These are phyloP conservation scores for Singerocomus rubriflavus DNA, from an alignment of 1,284 basidiomycete genomes.

Conservation along the genomic window DNA sequence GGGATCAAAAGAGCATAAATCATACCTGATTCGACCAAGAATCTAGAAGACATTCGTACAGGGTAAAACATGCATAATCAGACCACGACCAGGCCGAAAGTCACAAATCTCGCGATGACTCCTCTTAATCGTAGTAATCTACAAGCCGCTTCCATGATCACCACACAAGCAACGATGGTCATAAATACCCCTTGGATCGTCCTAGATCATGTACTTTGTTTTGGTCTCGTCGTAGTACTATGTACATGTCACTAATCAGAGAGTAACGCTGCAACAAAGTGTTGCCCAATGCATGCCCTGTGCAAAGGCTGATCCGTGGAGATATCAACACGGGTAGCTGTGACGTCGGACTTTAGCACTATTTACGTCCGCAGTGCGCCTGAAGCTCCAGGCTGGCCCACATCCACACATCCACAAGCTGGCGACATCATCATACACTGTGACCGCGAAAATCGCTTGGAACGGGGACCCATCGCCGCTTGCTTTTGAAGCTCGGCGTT, in stretches of 20 bases:
- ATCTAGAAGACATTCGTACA: slow-evolving; percentile 48
- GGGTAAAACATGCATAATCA: slow-evolving; percentile 95
- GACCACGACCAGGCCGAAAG: slow-evolving; percentile 90
- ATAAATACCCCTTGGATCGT: slow-evolving; percentile 76
- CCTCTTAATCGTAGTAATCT: slow-evolving; percentile 59
- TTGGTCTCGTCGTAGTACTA: slow-evolving; percentile 87
- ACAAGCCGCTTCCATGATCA: slow-evolving; percentile 85
- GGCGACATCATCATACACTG: neutral
- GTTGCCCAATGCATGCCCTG: neutral
- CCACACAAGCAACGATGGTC: slow-evolving; percentile 95
- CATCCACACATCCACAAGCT: neutral
- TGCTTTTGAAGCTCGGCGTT: neutral
- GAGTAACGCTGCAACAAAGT: neutral
- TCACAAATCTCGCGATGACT: slow-evolving; percentile 72
- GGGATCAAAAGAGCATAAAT: neutral
- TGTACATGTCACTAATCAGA: slow-evolving; percentile 55
- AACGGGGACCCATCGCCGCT: neutral
- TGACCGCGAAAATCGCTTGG: neutral
- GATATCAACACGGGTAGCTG: neutral
- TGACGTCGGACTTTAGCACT: neutral
- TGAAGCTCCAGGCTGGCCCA: neutral
- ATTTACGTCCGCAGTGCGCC: neutral
- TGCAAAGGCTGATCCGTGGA: too few relatives aligned
- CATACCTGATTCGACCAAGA: neutral
- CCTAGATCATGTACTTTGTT: slow-evolving; percentile 96